Evolutionary conservation across 345 rosid genomes (phyloP).

Genomic region (Odontarrhena argentea): DNA sequence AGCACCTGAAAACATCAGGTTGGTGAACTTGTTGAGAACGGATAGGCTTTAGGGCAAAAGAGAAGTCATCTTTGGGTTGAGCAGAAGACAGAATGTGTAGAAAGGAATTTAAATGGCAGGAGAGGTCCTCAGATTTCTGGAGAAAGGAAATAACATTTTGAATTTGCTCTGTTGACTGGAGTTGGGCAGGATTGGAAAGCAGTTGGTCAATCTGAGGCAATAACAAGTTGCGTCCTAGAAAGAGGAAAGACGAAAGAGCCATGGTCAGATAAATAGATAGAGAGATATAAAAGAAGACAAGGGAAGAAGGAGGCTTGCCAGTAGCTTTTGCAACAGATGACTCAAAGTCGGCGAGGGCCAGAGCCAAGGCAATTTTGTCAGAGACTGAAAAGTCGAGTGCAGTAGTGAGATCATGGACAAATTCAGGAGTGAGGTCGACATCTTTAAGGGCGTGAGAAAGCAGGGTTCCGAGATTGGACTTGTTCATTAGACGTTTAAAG

Average conservation of each 20-base stretch:
- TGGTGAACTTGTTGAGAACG: constrained; percentile 62
- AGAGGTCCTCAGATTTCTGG: constrained; percentile 66
- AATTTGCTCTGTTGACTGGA: constrained; percentile 66
- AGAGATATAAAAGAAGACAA: background rate
- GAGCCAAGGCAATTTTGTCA: constrained; percentile 73
- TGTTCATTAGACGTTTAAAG: constrained; percentile 56
- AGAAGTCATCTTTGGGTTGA: constrained; percentile 53
- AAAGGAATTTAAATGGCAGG: constrained; percentile 71
- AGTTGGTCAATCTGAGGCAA: constrained; percentile 68
- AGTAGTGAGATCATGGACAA: constrained; percentile 53
- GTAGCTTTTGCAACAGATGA: constrained; percentile 48
- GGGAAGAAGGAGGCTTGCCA: constrained; percentile 45
- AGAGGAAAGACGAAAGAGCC: constrained; percentile 8
- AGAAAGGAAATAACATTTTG: constrained; percentile 76
- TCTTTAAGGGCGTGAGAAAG: constrained; percentile 58
- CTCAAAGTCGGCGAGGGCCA: constrained; percentile 70
- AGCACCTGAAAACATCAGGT: constrained; percentile 62
- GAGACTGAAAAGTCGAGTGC: constrained; percentile 54
- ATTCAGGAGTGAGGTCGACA: constrained; percentile 49
- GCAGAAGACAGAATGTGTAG: constrained; percentile 65
- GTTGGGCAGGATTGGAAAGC: constrained; percentile 50
- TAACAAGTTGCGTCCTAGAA: constrained; percentile 69
- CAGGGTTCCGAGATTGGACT: constrained; percentile 64
- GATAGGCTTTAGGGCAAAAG: constrained; percentile 61
- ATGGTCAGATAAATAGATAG: background rate